Percentiles rank a stretch among this genome's conserved stretches.
These are phyloP conservation scores for Leccinum variicolor DNA, from an alignment of 768 basidiomycete genomes.

Conservation along the genomic window DNA sequence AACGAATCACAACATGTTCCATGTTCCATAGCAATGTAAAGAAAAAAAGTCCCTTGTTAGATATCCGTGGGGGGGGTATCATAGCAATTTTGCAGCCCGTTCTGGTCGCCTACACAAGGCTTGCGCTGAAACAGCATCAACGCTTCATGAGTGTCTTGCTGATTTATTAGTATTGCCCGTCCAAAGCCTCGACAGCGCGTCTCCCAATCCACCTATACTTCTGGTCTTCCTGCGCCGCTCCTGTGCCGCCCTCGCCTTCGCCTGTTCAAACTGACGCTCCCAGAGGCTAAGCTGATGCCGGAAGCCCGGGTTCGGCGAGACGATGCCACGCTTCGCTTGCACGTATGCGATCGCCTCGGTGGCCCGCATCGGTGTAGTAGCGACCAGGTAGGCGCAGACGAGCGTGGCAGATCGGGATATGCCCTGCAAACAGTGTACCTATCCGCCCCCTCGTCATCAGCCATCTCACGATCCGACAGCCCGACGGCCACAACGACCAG, in stretches of 20 bases:
- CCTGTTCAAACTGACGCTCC: conserved; percentile 29
- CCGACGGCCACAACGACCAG: too few species aligned
- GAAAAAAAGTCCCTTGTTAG: not conserved
- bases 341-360: conserved; percentile 53
- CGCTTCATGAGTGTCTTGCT: not conserved
- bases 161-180: conserved; percentile 6
- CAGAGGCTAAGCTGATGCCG: conserved; percentile 49
- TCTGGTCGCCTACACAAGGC: too few species aligned
- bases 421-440: conserved; percentile 80
- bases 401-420: conserved; percentile 74
- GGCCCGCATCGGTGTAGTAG: conserved; percentile 48
- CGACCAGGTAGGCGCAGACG: conserved; percentile 68
- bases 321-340: conserved; percentile 54
- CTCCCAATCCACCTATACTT: conserved; percentile 1
- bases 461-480: not conserved
- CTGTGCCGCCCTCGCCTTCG: conserved; percentile 15
- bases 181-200: conserved; percentile 16
- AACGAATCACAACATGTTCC: conserved; percentile 4
- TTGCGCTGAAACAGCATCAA: not conserved
- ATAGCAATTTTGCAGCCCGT: not conserved
- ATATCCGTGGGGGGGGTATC: not conserved
- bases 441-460: not conserved
- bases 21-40: too few species aligned
- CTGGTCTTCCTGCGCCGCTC: conserved; percentile 15
- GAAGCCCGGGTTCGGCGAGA: conserved; percentile 68